A percentile compares a stretch with the other conserved stretches of the same genome.
Evolutionary conservation across 495 filamentous ascomycete species (phyloP).

Genomic region (Bryoglossum gracile): DNA sequence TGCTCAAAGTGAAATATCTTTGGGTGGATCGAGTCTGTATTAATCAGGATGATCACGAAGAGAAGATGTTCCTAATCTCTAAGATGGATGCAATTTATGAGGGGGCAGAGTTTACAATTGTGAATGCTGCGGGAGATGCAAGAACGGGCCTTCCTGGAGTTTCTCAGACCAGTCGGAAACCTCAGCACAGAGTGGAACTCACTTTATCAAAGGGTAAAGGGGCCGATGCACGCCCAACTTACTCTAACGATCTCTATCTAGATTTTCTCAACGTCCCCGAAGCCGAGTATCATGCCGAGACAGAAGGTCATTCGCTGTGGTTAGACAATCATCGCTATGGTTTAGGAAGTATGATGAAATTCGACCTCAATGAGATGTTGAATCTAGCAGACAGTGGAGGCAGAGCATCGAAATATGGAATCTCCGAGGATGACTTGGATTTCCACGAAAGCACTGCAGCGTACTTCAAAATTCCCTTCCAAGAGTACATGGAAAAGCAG

Average conservation of each 20-base stretch:
- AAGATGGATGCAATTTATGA: slow-evolving; percentile 26
- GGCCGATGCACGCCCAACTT: not conserved
- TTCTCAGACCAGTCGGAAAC: not conserved
- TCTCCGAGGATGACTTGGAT: too few species aligned
- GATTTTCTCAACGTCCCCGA: not conserved
- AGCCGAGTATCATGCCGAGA: slow-evolving; percentile 3
- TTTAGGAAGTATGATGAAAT: too few species aligned
- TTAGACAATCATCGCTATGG: not conserved
- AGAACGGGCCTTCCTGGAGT: not conserved
- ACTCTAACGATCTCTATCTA: not conserved
- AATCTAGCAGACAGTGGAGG: too few species aligned
- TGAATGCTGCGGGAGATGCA: slow-evolving; percentile 16
- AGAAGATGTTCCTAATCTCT: slow-evolving; percentile 20
- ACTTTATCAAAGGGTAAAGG: too few species aligned
- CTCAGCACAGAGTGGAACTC: too few species aligned
- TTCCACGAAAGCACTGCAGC: too few species aligned
- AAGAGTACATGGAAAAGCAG: too few species aligned
- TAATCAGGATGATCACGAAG: slow-evolving; percentile 21
- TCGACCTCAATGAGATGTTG: too few species aligned
- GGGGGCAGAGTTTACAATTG: slow-evolving; percentile 24
- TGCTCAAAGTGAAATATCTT: slow-evolving; percentile 21
- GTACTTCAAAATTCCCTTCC: too few species aligned
- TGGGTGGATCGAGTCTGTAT: slow-evolving; percentile 29
- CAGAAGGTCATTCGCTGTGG: not conserved
- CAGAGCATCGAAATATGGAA: not conserved